phyloP scores from a whole-genome alignment of 805 yeast genomes.

The Wickerhamomyces chambardii region DNA sequence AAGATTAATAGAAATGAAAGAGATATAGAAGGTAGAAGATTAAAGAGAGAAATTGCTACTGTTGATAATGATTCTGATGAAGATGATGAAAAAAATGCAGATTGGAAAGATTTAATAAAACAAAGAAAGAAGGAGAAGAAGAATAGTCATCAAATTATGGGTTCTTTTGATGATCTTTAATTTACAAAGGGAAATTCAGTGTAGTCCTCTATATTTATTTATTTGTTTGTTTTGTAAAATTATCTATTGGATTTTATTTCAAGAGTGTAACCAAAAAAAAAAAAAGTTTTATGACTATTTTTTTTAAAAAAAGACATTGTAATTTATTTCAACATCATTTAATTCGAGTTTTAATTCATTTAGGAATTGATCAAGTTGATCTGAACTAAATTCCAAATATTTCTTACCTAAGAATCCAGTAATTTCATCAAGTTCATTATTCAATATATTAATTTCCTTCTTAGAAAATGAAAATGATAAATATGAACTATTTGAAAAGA shows the following conservation, averaged over 20 bases:
- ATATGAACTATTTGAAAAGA: constrained; percentile 2
- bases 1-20: constrained; percentile 51
- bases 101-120: constrained; percentile 83
- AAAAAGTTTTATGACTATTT: too few species aligned
- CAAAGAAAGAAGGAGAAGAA: constrained; percentile 53
- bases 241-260: too few species aligned
- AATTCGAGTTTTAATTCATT: constrained; percentile 6
- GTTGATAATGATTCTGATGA: constrained; percentile 45
- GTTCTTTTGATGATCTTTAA: constrained; percentile 53
- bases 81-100: constrained; percentile 42
- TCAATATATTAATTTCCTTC: neutral
- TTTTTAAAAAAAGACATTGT: constrained; percentile 6
- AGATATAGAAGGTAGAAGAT: constrained; percentile 55
- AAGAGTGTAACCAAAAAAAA: too few species aligned
- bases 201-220: neutral
- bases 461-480: neutral
- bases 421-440: constrained; percentile 6
- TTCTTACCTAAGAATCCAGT: constrained; percentile 1
- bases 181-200: neutral
- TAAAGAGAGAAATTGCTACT: constrained; percentile 50
- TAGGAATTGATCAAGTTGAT: constrained; percentile 4
- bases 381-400: constrained; percentile 4
- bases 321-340: constrained; percentile 11
- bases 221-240: too few species aligned
- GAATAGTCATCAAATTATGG: constrained; percentile 30